Evolutionary conservation across 2,329 filamentous ascomycete genomes (phyloP).

Genomic region (Epichloe gansuensis): DNA sequence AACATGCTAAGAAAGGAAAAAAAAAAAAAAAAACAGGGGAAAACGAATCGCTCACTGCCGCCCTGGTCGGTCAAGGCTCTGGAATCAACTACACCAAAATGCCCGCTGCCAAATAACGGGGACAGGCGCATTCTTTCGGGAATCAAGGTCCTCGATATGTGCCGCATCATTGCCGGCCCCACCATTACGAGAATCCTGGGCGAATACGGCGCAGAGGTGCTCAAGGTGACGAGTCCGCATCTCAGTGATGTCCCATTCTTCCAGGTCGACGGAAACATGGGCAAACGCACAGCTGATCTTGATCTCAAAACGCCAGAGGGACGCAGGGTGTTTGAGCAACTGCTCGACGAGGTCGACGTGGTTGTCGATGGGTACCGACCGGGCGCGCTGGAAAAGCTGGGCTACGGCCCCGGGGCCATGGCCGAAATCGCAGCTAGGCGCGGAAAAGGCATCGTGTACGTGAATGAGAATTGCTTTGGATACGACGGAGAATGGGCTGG

Average conservation of each 20-base stretch:
- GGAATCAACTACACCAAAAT: conserved; percentile 36
- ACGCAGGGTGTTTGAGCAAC: conserved; percentile 40
- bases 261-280: conserved; percentile 60
- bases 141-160: conserved; percentile 62
- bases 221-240: conserved; percentile 56
- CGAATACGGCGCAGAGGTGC: conserved; percentile 64
- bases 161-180: conserved; percentile 66
- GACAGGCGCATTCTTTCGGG: conserved; percentile 35
- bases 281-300: conserved; percentile 54
- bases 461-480: conserved; percentile 62
- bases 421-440: conserved; percentile 38
- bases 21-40: conserved; percentile 27
- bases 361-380: conserved; percentile 58
- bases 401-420: conserved; percentile 47
- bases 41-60: conserved; percentile 25
- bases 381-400: conserved; percentile 49
- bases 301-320: conserved; percentile 47
- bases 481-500: conserved; percentile 45
- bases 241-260: conserved; percentile 63
- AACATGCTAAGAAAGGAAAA: too few relatives aligned
- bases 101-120: conserved; percentile 20
- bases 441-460: conserved; percentile 53
- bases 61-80: conserved; percentile 39
- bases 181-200: conserved; percentile 57
- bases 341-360: conserved; percentile 52